phyloP scores from a whole-genome alignment of 2,329 filamentous ascomycete genomes.

The Penicillium sp. region DNA sequence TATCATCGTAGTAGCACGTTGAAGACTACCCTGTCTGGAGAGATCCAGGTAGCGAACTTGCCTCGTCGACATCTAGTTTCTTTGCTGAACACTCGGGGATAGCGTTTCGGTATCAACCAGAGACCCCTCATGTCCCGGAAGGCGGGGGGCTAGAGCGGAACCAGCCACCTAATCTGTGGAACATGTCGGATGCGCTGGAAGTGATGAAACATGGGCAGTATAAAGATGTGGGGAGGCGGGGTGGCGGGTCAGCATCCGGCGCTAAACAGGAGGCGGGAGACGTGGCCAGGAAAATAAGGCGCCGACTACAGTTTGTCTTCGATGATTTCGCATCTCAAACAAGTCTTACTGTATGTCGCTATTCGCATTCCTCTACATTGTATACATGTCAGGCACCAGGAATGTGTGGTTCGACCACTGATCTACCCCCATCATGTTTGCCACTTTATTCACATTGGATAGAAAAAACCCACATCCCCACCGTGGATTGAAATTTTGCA shows the following conservation, averaged over 20 bases:
- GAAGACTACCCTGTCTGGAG: too few species aligned
- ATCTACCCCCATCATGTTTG: not conserved
- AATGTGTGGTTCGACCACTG: not conserved
- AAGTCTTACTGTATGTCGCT: not conserved
- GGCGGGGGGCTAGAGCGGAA: too few species aligned
- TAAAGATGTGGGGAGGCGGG: not conserved
- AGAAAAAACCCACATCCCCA: not conserved
- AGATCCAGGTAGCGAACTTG: too few species aligned
- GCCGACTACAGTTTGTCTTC: not conserved
- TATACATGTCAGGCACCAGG: not conserved
- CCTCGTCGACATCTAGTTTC: too few species aligned
- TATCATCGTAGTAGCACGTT: too few species aligned
- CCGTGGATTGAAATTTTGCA: not conserved
- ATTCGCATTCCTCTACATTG: not conserved
- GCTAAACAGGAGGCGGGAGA: not conserved
- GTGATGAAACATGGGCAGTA: not conserved
- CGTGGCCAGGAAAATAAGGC: not conserved
- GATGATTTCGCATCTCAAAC: not conserved
- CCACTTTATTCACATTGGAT: not conserved
- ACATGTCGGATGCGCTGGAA: not conserved
- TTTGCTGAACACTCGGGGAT: too few species aligned
- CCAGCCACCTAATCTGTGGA: not conserved
- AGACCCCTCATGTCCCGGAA: too few species aligned
- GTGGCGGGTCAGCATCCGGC: not conserved
- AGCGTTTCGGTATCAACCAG: too few species aligned